Conservation (phyloP, 352 stramenopile genomes). For the Phytopythium cucurbitacearum region DNA sequence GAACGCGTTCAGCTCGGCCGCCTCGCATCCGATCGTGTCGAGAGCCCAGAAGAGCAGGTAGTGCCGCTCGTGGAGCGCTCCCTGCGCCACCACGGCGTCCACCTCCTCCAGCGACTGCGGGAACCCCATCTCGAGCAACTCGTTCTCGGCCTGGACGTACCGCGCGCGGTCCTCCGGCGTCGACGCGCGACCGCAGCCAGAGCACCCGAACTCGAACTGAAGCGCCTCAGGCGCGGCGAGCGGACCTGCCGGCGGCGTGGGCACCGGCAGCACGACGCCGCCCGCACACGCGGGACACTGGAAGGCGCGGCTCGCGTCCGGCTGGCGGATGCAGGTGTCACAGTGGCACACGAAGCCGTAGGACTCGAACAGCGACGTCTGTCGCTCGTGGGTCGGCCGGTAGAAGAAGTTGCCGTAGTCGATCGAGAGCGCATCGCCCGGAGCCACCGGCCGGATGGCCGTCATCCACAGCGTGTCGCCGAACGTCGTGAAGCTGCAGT, state of each 20-base stretch:
- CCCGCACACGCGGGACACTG: conserved; percentile 35
- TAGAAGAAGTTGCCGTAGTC: conserved; percentile 84
- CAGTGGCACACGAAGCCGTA: conserved; percentile 69
- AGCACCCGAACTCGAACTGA: conserved; percentile 55
- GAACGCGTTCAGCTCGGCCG: conserved; percentile 26
- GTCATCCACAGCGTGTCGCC: conserved; percentile 73
- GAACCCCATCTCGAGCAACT: conserved; percentile 56
- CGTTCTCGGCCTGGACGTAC: conserved; percentile 43
- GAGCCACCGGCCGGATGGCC: conserved; percentile 56
- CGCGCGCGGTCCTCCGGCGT: conserved; percentile 21
- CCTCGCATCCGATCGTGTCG: conserved; percentile 64
- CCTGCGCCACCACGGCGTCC: conserved; percentile 34
- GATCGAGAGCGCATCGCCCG: conserved; percentile 63
- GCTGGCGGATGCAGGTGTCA: conserved; percentile 38
- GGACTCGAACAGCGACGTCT: conserved; percentile 47
- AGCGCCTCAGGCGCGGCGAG: conserved; percentile 32
- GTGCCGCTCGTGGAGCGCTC: conserved; percentile 58
- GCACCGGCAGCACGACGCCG: conserved; percentile 45
- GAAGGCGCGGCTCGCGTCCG: conserved; percentile 55
- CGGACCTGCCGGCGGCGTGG: conserved; percentile 9
- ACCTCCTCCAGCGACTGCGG: conserved; percentile 57
- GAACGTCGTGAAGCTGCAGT: conserved; percentile 75
- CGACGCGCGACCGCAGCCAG: conserved; percentile 30
- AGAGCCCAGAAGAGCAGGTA: conserved; percentile 79
- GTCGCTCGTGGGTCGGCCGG: conserved; percentile 52